Evolutionary conservation across 441 rosid species (phyloP).

Genomic region (Brassica hybrid): DNA sequence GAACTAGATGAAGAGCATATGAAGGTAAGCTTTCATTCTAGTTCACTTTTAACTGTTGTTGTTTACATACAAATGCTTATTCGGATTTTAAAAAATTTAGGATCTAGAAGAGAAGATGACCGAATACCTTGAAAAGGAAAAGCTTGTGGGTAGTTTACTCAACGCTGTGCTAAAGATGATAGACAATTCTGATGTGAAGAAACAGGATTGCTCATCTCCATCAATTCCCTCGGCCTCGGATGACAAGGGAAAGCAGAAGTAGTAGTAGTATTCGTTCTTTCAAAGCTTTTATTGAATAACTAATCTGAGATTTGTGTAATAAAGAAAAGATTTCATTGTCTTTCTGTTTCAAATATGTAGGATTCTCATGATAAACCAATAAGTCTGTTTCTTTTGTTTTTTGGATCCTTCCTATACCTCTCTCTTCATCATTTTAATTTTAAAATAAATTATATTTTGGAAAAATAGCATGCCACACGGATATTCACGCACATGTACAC

Average conservation of each 20-base stretch:
- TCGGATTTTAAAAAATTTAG: not conserved
- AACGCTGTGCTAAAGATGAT: conserved; percentile 3
- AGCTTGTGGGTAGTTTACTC: not conserved
- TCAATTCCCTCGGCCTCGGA: not conserved
- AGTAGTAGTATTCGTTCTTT: not conserved
- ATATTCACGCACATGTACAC: too few species aligned
- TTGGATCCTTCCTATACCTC: not conserved
- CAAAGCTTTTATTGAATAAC: not conserved
- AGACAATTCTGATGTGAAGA: not conserved
- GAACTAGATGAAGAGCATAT: not conserved
- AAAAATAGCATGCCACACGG: too few species aligned
- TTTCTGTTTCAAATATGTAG: not conserved
- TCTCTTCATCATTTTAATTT: too few species aligned
- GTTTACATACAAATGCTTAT: not conserved
- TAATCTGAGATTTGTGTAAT: not conserved
- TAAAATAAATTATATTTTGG: too few species aligned
- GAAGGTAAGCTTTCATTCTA: not conserved
- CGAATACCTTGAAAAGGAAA: not conserved
- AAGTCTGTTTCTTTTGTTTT: not conserved
- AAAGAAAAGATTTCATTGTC: too few species aligned
- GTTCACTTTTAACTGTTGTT: not conserved
- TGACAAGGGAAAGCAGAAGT: not conserved
- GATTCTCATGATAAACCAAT: not conserved
- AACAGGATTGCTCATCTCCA: not conserved
- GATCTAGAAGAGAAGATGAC: not conserved